Conservation (phyloP, 805 yeast species). For the Pichia thaimueangensis region DNA sequence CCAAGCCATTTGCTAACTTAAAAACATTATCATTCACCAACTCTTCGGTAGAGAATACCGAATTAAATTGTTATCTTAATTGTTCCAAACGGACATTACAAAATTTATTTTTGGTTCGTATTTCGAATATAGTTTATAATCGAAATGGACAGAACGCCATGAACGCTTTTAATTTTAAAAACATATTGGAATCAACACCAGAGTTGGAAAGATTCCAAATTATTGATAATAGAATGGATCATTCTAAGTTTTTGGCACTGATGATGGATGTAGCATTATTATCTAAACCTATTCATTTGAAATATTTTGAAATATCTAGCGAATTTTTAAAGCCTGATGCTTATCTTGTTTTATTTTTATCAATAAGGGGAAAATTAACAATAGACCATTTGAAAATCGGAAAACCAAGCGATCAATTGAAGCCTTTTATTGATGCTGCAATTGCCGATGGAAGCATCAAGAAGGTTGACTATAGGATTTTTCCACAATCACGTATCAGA, state of each 20-base stretch:
- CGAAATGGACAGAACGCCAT: too few species aligned
- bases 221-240: background rate
- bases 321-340: background rate
- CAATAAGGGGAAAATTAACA: background rate
- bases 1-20: background rate
- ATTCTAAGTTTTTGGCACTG: background rate
- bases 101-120: background rate
- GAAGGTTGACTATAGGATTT: too few species aligned
- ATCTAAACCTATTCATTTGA: background rate
- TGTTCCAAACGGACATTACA: background rate
- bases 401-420: background rate
- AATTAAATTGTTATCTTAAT: background rate
- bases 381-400: conserved; percentile 1
- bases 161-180: conserved; percentile 2
- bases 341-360: background rate
- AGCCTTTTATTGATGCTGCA: background rate
- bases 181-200: conserved; percentile 1
- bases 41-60: background rate
- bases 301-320: background rate
- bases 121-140: background rate
- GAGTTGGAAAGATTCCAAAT: background rate
- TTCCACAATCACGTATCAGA: too few species aligned
- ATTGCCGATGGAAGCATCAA: background rate
- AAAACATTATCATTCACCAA: conserved; percentile 2
- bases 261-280: background rate